A percentile compares a stretch with the other conserved stretches of the same genome.
phyloP scores from a whole-genome alignment of 179 eudicot genomes.

The Beta lomatogona region DNA sequence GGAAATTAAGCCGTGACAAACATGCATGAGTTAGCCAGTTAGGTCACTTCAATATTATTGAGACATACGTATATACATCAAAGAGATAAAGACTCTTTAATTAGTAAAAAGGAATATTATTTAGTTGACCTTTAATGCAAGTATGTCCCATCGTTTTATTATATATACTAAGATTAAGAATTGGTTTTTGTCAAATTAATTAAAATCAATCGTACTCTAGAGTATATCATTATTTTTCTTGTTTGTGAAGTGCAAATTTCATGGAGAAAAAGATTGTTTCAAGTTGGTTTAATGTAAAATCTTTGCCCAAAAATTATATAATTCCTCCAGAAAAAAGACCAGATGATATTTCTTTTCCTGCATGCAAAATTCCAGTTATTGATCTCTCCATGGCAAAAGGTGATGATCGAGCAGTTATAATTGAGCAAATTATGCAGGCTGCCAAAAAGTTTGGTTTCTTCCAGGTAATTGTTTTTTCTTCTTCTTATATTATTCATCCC shows the following conservation, averaged over 20 bases:
- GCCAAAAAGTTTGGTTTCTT: conserved; percentile 51
- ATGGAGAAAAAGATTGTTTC: conserved; percentile 42
- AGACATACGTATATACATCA: background rate
- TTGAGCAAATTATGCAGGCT: conserved; percentile 44
- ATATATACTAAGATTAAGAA: background rate
- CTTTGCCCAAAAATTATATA: conserved; percentile 36
- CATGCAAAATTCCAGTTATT: conserved; percentile 40
- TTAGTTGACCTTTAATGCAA: conserved; percentile 18
- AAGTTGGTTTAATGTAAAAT: conserved; percentile 24
- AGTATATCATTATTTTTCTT: background rate
- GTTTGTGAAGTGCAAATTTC: background rate
- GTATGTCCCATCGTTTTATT: background rate
- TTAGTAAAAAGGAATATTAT: background rate
- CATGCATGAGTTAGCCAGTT: conserved; percentile 18
- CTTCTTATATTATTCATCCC: background rate
- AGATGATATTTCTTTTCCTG: conserved; percentile 27
- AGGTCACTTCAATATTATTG: conserved; percentile 8
- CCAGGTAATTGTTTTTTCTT: conserved; percentile 37
- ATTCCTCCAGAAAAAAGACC: conserved; percentile 45
- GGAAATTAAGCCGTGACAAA: conserved; percentile 6
- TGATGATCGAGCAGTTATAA: background rate
- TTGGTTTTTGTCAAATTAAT: background rate
- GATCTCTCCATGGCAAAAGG: conserved; percentile 32
- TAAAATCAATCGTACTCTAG: background rate
- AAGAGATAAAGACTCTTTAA: background rate